Evolutionary conservation across 2,329 filamentous ascomycete species (phyloP).

Genomic region (Fusarium siculi): DNA sequence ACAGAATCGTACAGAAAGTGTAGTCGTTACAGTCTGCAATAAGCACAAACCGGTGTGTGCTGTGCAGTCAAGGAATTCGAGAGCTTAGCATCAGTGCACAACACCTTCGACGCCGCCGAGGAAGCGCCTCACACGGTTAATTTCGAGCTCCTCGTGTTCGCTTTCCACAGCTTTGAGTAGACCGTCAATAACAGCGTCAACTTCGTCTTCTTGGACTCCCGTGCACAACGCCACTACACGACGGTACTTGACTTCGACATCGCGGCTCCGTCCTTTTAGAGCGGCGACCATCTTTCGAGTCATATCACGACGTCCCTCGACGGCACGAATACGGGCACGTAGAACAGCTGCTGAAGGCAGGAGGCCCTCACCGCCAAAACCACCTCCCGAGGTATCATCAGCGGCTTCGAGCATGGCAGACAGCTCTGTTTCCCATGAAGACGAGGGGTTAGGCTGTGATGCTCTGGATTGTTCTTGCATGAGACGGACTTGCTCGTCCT

Average conservation of each 20-base stretch:
- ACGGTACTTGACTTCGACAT: conserved; percentile 88
- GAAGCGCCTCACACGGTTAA: conserved; percentile 81
- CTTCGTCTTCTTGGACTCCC: conserved; percentile 77
- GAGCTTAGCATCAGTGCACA: conserved; percentile 50
- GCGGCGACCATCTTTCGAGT: conserved; percentile 75
- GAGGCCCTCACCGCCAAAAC: conserved; percentile 52
- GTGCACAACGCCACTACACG: conserved; percentile 90
- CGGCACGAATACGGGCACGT: conserved; percentile 74
- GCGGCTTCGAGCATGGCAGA: conserved; percentile 58
- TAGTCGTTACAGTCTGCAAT: conserved; percentile 35
- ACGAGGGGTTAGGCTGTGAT: conserved; percentile 57
- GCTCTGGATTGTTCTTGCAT: conserved; percentile 55
- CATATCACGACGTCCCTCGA: conserved; percentile 73
- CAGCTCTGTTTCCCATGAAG: conserved; percentile 66
- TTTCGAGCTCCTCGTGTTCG: conserved; percentile 80
- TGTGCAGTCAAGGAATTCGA: neutral
- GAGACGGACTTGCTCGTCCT: conserved; percentile 71
- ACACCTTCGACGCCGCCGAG: conserved; percentile 80
- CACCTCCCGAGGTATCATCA: conserved; percentile 51
- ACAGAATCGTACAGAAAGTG: conserved; percentile 28
- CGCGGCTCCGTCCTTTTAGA: conserved; percentile 81
- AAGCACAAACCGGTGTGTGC: conserved; percentile 8
- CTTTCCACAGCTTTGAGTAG: conserved; percentile 91
- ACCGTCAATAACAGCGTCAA: conserved; percentile 82
- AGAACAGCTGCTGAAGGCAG: conserved; percentile 72